A percentile compares a stretch with the other conserved stretches of the same genome.
These are phyloP conservation scores for Mortierella sp. DNA, from an alignment of 371 early-diverging fungal genomes.

Conservation along the genomic window DNA sequence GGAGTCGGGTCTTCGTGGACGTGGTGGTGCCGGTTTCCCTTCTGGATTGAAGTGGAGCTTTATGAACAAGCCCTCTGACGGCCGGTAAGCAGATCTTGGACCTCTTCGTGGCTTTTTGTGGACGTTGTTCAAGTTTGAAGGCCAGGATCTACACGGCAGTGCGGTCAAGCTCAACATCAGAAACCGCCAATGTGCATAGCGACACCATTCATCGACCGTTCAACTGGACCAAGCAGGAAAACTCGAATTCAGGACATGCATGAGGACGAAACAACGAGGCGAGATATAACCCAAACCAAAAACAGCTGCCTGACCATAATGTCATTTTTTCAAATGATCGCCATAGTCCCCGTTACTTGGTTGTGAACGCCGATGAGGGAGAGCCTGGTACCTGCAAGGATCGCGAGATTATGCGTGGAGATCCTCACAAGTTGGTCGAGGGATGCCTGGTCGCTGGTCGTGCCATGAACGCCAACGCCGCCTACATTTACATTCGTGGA, in stretches of 20 bases:
- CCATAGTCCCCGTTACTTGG: conserved; percentile 92
- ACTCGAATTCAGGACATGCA: not conserved
- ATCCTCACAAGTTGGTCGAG: conserved; percentile 98
- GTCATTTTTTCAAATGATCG: not conserved
- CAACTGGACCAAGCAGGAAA: too few relatives aligned
- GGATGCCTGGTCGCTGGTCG: conserved; percentile 97
- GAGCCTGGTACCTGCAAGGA: conserved; percentile 99
- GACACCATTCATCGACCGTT: too few relatives aligned
- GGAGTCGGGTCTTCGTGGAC: conserved; percentile 94
- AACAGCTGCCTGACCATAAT: not conserved
- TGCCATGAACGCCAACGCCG: conserved; percentile 97
- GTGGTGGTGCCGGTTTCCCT: conserved; percentile 99
- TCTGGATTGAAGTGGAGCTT: conserved; percentile 98
- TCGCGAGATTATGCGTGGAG: conserved; percentile 97
- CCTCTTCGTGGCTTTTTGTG: not conserved
- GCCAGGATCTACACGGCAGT: too few relatives aligned
- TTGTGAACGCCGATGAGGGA: conserved; percentile 98
- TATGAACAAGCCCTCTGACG: conserved; percentile 95
- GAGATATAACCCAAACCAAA: not conserved
- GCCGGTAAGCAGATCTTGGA: conserved; percentile 64
- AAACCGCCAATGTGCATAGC: too few relatives aligned
- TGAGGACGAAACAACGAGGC: not conserved
- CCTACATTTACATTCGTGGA: conserved; percentile 98
- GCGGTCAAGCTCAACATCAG: too few relatives aligned
- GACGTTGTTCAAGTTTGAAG: too few relatives aligned